Evolutionary conservation across 2,329 filamentous ascomycete genomes (phyloP).

Genomic region (Fusarium pseudocircinatum): DNA sequence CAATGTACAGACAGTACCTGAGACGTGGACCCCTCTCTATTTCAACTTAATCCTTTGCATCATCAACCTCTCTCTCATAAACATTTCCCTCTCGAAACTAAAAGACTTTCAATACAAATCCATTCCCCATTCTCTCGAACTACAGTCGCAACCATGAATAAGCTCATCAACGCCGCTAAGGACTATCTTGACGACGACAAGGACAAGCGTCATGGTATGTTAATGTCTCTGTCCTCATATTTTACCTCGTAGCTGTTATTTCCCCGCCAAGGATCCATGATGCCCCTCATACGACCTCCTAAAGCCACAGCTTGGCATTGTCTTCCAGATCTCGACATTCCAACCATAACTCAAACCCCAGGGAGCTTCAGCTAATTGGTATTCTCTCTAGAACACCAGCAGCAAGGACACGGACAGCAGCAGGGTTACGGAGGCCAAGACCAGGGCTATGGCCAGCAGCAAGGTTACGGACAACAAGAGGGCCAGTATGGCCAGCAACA

Average conservation of each 20-base stretch:
- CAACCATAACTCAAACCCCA: neutral
- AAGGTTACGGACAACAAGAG: conserved; percentile 19
- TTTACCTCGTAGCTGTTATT: conserved; percentile 5
- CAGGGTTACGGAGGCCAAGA: conserved; percentile 18
- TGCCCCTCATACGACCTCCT: conserved; percentile 16
- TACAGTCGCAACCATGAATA: conserved; percentile 48
- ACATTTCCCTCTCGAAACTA: neutral
- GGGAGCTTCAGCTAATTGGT: neutral
- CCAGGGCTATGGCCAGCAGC: conserved; percentile 20
- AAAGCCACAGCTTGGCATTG: neutral
- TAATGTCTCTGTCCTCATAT: neutral
- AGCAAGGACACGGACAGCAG: conserved; percentile 14
- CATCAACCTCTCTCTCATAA: conserved; percentile 13
- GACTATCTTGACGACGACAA: conserved; percentile 49
- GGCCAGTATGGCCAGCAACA: conserved; percentile 31
- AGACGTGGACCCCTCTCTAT: conserved; percentile 25
- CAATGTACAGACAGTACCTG: neutral
- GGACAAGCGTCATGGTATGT: conserved; percentile 40
- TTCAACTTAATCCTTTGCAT: conserved; percentile 9
- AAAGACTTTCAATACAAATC: neutral
- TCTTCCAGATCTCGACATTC: neutral
- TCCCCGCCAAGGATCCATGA: conserved; percentile 39
- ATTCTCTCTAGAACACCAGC: conserved; percentile 15
- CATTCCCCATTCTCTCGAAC: neutral
- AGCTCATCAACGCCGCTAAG: conserved; percentile 51